Percentiles rank a stretch among this genome's conserved stretches.
These are phyloP conservation scores for Rhizopogon vinicolor DNA, from an alignment of 768 basidiomycete genomes.

Conservation along the genomic window DNA sequence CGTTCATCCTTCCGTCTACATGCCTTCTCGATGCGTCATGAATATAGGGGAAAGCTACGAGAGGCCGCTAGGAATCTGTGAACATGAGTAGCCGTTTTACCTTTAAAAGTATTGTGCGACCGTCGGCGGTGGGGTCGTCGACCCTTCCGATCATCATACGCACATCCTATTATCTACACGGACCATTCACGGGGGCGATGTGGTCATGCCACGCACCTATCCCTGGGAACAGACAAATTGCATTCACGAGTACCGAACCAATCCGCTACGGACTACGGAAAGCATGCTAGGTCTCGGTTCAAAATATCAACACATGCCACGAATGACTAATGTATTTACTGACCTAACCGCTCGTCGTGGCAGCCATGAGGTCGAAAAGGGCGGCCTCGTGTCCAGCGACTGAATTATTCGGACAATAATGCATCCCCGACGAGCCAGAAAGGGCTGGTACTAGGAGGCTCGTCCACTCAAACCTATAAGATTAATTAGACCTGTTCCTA, in stretches of 20 bases:
- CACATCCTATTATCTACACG: neutral
- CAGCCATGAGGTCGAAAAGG: slow-evolving; percentile 2
- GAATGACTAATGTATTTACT: neutral
- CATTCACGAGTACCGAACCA: neutral
- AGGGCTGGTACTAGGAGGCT: neutral
- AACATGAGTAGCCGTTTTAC: slow-evolving; percentile 5
- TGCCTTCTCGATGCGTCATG: slow-evolving; percentile 8
- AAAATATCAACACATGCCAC: neutral
- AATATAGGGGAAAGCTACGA: slow-evolving; percentile 1
- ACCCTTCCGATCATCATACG: slow-evolving; percentile 1
- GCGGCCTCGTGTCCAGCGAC: slow-evolving; percentile 1
- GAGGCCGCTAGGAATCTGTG: neutral
- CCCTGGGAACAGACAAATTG: neutral
- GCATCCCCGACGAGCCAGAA: neutral
- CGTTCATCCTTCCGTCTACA: slow-evolving; percentile 29
- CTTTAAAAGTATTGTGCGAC: slow-evolving; percentile 9
- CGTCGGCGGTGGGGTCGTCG: slow-evolving; percentile 4
- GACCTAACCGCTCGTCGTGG: neutral
- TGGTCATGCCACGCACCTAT: neutral
- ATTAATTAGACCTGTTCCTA: neutral
- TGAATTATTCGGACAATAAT: neutral
- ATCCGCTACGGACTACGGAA: neutral
- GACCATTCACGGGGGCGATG: neutral
- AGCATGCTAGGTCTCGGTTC: neutral
- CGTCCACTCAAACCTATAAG: neutral